Conservation (phyloP, 2,329 filamentous ascomycete genomes). For the Fusarium mundagurra region DNA sequence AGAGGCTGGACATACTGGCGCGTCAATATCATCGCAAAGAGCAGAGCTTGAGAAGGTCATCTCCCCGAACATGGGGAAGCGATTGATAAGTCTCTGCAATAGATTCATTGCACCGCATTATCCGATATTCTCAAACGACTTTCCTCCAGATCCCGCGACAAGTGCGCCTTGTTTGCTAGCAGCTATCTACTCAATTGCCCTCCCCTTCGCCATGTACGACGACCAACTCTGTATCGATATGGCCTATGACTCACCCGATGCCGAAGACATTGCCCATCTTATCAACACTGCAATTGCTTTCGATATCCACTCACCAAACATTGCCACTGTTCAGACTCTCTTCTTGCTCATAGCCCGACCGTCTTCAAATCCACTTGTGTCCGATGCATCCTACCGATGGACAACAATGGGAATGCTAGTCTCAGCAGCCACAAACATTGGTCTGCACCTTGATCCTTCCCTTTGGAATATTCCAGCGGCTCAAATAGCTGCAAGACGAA, state of each 20-base stretch:
- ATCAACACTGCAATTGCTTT: neutral
- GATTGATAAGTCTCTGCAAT: neutral
- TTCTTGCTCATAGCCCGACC: neutral
- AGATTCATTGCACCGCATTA: neutral
- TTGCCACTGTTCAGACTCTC: neutral
- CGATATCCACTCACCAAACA: neutral
- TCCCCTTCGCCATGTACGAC: neutral
- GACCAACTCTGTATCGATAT: conserved; percentile 6
- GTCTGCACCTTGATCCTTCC: neutral
- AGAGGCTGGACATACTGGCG: neutral
- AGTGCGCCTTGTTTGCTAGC: neutral
- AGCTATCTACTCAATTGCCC: neutral
- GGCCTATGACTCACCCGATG: neutral
- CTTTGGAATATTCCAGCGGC: neutral
- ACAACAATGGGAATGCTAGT: neutral
- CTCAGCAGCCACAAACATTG: neutral
- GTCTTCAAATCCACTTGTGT: neutral
- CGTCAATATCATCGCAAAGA: neutral
- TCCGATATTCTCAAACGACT: neutral
- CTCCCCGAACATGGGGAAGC: neutral
- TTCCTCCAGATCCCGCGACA: neutral
- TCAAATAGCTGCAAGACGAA: neutral
- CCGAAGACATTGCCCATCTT: neutral
- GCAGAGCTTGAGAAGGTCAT: neutral
- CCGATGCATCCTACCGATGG: neutral